These are phyloP conservation scores for Debaryomyces fabryi DNA, from an alignment of 1,139 yeast genomes.

Conservation along the genomic window DNA sequence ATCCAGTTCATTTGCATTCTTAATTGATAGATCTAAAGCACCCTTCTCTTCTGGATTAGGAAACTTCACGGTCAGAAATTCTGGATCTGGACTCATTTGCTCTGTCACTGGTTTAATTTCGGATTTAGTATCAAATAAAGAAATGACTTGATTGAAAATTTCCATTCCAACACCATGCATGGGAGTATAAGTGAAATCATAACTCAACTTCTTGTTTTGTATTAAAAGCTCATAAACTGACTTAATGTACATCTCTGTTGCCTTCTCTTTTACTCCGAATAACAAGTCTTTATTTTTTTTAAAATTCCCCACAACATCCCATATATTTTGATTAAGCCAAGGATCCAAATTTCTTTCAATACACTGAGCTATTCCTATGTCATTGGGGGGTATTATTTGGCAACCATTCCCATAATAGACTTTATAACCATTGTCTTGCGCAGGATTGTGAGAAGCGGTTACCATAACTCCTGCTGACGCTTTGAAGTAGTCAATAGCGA, in stretches of 20 bases:
- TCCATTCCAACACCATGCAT: slow-evolving; percentile 92
- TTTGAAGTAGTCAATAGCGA: slow-evolving; percentile 62
- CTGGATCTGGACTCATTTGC: slow-evolving; percentile 80
- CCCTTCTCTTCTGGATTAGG: slow-evolving; percentile 98
- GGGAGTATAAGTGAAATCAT: slow-evolving; percentile 80
- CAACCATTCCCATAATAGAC: slow-evolving; percentile 94
- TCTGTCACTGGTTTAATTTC: slow-evolving; percentile 44
- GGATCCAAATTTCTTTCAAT: slow-evolving; percentile 68
- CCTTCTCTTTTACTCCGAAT: slow-evolving; percentile 29
- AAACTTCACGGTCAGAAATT: slow-evolving; percentile 79
- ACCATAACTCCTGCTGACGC: slow-evolving; percentile 92
- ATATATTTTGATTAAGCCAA: slow-evolving; percentile 45
- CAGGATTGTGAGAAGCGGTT: slow-evolving; percentile 96
- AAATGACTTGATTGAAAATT: slow-evolving; percentile 38
- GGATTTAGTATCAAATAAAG: slow-evolving; percentile 31
- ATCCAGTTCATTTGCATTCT: slow-evolving; percentile 49
- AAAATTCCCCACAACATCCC: slow-evolving; percentile 51
- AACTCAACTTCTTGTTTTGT: slow-evolving; percentile 21
- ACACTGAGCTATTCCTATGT: slow-evolving; percentile 63
- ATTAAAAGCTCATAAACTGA: slow-evolving; percentile 34
- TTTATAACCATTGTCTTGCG: slow-evolving; percentile 90
- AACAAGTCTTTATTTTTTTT: slow-evolving; percentile 25
- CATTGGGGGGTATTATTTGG: slow-evolving; percentile 94
- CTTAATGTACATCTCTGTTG: slow-evolving; percentile 38
- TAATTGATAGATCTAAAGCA: slow-evolving; percentile 75